Evolutionary conservation across 768 basidiomycete genomes (phyloP), one percentile per base, ranked within the genome.

Genomic region (Brasilioporus rufonigricans): DNA sequence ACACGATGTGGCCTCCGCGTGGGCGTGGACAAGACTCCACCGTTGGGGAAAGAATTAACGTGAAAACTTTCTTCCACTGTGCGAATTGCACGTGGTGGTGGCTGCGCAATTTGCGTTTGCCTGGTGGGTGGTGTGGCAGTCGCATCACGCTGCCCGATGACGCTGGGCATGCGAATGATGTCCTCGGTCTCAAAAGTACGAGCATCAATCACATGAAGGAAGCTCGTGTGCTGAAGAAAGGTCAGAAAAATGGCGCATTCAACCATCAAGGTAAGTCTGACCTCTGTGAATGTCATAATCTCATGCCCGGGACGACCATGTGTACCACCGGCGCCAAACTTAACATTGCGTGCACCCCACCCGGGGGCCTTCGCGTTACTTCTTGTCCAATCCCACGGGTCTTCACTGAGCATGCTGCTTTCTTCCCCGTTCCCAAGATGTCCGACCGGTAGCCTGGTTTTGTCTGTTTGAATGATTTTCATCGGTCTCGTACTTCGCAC

Each of bases 261-360:
- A 5, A 33, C 10, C n/a, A 26, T 2, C 3, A 55, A 26, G 41
- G 27, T 14, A 50, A 9, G n/a, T 55, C 82, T 51, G 57, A 93
- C 92, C 84, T 95, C 93, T 16, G 93, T 92, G 71, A 94, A 97
- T 0, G 84, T 85, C 82, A 96, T 82, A 1, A 94, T 69, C 70
- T 96, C 94, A 57, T 82, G 80, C 24, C 83, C 81, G 43, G 72
- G 64, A 14, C 72, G 71, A 55, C 74, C 77, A 49, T 71, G 69
- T 23, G 73, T 66, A 21, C 83, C 83, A 2, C 82, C 80, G 12
- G 82, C 79, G 54, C 84, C 83, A 71, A 96, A 97, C 69, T 95
- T 95, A 65, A 97, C 84, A 52, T 79, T 91, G 52, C 94, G 74
- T 9, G 87, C 88, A 39, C 92, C 91, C 83, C 92, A 93, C 2